Evolutionary conservation across 108 stramenopile species (phyloP).

Genomic region (Cafeteria roenbergensis): DNA sequence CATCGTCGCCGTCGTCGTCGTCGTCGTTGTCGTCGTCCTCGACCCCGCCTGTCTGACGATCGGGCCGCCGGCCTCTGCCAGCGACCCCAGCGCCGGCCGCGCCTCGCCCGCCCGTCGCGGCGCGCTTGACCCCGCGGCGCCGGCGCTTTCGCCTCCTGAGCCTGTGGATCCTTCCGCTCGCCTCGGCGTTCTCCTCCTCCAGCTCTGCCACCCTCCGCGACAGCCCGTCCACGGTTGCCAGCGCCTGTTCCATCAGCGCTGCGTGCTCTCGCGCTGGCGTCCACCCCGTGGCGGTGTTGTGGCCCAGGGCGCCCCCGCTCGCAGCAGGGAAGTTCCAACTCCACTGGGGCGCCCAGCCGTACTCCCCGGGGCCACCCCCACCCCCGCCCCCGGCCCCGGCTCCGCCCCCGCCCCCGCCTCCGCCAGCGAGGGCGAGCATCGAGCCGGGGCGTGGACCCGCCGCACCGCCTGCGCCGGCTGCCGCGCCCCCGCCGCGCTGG

Average conservation of each 20-base stretch:
- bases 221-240: slow-evolving; percentile 3
- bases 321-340: background rate
- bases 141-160: background rate
- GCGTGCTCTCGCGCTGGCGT: background rate
- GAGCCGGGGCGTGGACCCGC: background rate
- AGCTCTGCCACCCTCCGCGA: background rate
- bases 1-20: too few species aligned
- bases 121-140: background rate
- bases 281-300: background rate
- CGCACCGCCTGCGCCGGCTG: background rate
- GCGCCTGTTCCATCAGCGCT: background rate
- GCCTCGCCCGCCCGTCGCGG: too few species aligned
- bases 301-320: background rate
- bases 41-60: too few species aligned
- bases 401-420: too few species aligned
- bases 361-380: background rate
- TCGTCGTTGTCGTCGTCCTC: too few species aligned
- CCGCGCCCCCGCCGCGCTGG: background rate
- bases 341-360: background rate
- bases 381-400: too few species aligned
- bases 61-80: too few species aligned
- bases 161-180: background rate
- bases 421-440: background rate
- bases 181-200: background rate
- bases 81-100: too few species aligned